phyloP scores from a whole-genome alignment of 352 stramenopile species.

The Globisporangium camurandrum region DNA sequence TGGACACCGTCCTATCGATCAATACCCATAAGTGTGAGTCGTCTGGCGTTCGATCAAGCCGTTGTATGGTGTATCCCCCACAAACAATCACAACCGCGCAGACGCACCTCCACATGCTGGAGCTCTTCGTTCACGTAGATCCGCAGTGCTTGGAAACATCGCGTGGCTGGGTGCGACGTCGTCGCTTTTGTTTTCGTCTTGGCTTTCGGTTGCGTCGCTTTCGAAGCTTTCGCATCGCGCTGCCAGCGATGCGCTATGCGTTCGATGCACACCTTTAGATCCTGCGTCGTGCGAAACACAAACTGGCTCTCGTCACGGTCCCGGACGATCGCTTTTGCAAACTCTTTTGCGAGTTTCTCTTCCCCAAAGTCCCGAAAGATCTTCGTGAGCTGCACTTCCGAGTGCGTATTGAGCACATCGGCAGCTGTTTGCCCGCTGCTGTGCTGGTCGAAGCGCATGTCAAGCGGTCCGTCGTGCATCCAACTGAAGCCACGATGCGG shows the following conservation, averaged over 20 bases:
- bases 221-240: no score
- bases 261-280: slow-evolving; percentile 70
- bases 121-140: slow-evolving; percentile 82
- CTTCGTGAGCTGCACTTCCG: slow-evolving; percentile 66
- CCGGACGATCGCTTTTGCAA: slow-evolving; percentile 69
- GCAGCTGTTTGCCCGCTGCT: slow-evolving; percentile 30
- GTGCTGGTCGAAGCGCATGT: slow-evolving; percentile 75
- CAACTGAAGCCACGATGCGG: slow-evolving; percentile 64
- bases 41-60: no score
- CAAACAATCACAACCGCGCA: neutral
- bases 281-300: slow-evolving; percentile 50
- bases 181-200: slow-evolving; percentile 5
- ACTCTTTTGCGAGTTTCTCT: slow-evolving; percentile 71
- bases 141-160: slow-evolving; percentile 72
- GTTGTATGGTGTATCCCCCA: no score
- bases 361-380: slow-evolving; percentile 71
- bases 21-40: no score
- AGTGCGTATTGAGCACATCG: slow-evolving; percentile 60
- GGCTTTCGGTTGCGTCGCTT: no score
- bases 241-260: slow-evolving; percentile 66
- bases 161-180: slow-evolving; percentile 57
- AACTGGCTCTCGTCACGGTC: slow-evolving; percentile 40
- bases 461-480: slow-evolving; percentile 60
- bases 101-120: slow-evolving; percentile 38
- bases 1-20: slow-evolving; percentile 43